phyloP scores from a whole-genome alignment of 805 yeast genomes.

The Kuraishia cidri region DNA sequence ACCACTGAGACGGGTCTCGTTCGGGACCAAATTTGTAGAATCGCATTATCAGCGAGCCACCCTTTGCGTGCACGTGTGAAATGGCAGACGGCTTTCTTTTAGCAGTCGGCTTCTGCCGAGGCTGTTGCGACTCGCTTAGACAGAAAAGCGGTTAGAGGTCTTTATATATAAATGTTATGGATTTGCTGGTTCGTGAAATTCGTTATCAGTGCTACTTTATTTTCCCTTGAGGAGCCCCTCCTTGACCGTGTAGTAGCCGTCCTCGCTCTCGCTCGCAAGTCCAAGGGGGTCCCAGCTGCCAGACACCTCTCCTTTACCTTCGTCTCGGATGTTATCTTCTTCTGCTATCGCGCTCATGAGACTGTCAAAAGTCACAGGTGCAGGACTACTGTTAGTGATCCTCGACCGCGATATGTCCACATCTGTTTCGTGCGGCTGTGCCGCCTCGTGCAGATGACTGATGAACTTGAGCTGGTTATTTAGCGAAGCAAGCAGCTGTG shows the following conservation, averaged over 20 bases:
- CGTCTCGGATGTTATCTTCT: conserved; percentile 11
- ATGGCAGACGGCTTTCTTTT: too few relatives aligned
- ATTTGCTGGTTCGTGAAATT: too few relatives aligned
- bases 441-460: conserved; percentile 26
- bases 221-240: conserved; percentile 36
- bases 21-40: too few relatives aligned
- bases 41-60: too few relatives aligned
- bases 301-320: conserved; percentile 28
- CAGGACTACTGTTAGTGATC: conserved; percentile 15
- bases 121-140: too few relatives aligned
- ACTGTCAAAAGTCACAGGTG: conserved; percentile 19
- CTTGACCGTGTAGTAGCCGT: conserved; percentile 31
- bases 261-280: conserved; percentile 20
- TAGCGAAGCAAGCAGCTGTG: conserved; percentile 22
- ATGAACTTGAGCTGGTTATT: conserved; percentile 42
- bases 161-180: too few relatives aligned
- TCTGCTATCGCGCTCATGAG: conserved; percentile 16
- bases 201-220: too few relatives aligned
- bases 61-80: too few relatives aligned
- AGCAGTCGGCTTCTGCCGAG: too few relatives aligned
- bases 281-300: conserved; percentile 32
- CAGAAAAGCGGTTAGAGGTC: too few relatives aligned
- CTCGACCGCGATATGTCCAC: too few relatives aligned
- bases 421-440: conserved; percentile 5
- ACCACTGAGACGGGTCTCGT: too few relatives aligned